Percentiles rank a stretch among this genome's conserved stretches.
phyloP scores from a whole-genome alignment of 352 stramenopile genomes.

The Labyrinthula sp. region DNA sequence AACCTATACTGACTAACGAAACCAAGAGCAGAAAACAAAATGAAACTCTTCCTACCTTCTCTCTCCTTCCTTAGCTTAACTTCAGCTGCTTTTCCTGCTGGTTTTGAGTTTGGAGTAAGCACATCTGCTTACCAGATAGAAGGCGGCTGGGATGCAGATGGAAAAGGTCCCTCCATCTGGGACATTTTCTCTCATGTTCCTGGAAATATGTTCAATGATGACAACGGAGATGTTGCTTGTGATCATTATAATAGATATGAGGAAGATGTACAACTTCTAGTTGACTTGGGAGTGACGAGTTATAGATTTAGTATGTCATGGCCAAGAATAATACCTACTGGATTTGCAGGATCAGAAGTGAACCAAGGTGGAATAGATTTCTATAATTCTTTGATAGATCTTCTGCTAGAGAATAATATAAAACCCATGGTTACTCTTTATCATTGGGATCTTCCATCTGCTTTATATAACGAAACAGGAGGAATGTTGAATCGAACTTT shows the following conservation, averaged over 20 bases:
- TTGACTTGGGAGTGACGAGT: slow-evolving; percentile 53
- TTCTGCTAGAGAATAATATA: slow-evolving; percentile 49
- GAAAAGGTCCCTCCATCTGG: slow-evolving; percentile 65
- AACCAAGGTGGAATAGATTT: slow-evolving; percentile 66
- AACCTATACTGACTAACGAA: too few species aligned
- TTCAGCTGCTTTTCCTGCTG: too few species aligned
- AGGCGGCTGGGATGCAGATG: slow-evolving; percentile 52
- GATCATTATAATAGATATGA: slow-evolving; percentile 69
- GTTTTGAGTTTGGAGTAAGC: slow-evolving; percentile 57
- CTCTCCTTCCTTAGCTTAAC: too few species aligned
- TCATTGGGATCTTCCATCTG: slow-evolving; percentile 76
- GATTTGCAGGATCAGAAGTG: slow-evolving; percentile 38
- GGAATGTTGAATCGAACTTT: slow-evolving; percentile 46
- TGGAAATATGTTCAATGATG: slow-evolving; percentile 42
- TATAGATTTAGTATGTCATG: slow-evolving; percentile 77
- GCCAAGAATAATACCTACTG: slow-evolving; percentile 61
- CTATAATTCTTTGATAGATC: slow-evolving; percentile 71
- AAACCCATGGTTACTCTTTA: slow-evolving; percentile 74
- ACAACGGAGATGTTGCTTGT: slow-evolving; percentile 66
- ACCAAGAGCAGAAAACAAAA: too few species aligned
- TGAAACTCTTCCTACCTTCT: too few species aligned
- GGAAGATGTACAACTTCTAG: slow-evolving; percentile 73
- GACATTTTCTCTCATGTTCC: slow-evolving; percentile 60
- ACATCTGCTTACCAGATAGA: slow-evolving; percentile 77
- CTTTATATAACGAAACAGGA: slow-evolving; percentile 52